These are phyloP conservation scores for Elsinoe fawcettii DNA, from an alignment of 2,329 filamentous ascomycete genomes.

Conservation along the genomic window DNA sequence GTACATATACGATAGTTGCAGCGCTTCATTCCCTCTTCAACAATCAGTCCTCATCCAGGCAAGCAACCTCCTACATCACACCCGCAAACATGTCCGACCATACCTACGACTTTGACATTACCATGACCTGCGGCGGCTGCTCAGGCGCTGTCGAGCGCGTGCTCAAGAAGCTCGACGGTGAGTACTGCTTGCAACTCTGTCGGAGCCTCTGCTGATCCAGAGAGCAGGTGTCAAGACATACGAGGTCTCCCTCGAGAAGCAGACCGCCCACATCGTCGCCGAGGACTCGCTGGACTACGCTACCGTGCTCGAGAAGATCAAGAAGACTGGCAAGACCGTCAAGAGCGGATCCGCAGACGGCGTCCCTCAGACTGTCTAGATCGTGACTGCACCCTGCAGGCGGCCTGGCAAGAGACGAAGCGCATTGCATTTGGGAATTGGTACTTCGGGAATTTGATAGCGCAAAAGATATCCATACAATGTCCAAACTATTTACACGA, in stretches of 20 bases:
- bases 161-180: constrained; percentile 84
- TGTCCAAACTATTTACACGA: constrained; percentile 1
- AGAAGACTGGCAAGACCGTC: constrained; percentile 92
- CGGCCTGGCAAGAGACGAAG: background rate
- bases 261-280: constrained; percentile 71
- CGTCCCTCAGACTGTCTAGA: constrained; percentile 31
- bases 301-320: constrained; percentile 76
- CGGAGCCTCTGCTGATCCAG: background rate
- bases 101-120: constrained; percentile 90
- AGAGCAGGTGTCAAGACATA: constrained; percentile 72
- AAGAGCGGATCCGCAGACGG: constrained; percentile 69
- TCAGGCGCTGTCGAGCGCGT: constrained; percentile 88
- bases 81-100: constrained; percentile 60
- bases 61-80: constrained; percentile 7
- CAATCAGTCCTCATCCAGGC: background rate
- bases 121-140: constrained; percentile 94
- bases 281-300: constrained; percentile 64
- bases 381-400: background rate
- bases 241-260: constrained; percentile 78
- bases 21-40: background rate
- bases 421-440: background rate
- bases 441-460: constrained; percentile 9
- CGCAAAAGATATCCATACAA: constrained; percentile 14
- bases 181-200: constrained; percentile 25
- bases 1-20: background rate